Base-by-base conservation (phyloP, 2,329 filamentous ascomycete genomes). In the Plectosphaerella plurivora region DNA sequence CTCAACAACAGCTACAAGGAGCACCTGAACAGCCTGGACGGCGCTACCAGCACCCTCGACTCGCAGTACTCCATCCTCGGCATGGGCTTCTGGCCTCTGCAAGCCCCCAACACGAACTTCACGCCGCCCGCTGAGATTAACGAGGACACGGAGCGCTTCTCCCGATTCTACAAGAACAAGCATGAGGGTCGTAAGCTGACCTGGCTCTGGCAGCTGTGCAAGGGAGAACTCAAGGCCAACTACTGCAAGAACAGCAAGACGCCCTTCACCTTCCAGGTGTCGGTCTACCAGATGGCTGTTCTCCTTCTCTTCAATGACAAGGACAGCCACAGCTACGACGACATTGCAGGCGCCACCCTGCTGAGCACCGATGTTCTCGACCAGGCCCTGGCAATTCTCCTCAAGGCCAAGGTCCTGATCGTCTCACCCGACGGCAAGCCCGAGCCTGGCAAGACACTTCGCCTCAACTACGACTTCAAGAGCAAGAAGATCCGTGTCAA, bases 401-500 rank as follows among this genome's bases (percentile, higher is more conserved):
- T 96, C 63, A 97, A 97, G 76, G 92, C 94, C 57, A 97, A 93
- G 75, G 89, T 99, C 45, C 77, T 99, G 46, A 77, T 82, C 46
- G 81, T 90, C 61, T 80, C 78, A 35, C 85, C 88, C 0, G 85
- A 88, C 35, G 82, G 84, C 37, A 94, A 95, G 71, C 82, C 88
- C 2, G 88, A 85, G 12, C 79, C 88, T 2, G 90, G 89, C 45
- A 92, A 90, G 55, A 84, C 79, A 0, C 97, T 95, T 72, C 79
- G 80, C 46, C 79, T 99, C 55, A 99, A 99, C 73, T 88, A 91
- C 60, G 89, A 92, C 66, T 97, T 97, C 79, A 97, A 96, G 81
- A 91, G 86, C 76, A 99, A 99, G 81, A 99, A 97, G 79, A 86
- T 97, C 61, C 91, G 96, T 65, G 87, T 97, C 63, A 99, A 99